Conservation (phyloP, 257 asterid species). For the Datura wrightii region DNA sequence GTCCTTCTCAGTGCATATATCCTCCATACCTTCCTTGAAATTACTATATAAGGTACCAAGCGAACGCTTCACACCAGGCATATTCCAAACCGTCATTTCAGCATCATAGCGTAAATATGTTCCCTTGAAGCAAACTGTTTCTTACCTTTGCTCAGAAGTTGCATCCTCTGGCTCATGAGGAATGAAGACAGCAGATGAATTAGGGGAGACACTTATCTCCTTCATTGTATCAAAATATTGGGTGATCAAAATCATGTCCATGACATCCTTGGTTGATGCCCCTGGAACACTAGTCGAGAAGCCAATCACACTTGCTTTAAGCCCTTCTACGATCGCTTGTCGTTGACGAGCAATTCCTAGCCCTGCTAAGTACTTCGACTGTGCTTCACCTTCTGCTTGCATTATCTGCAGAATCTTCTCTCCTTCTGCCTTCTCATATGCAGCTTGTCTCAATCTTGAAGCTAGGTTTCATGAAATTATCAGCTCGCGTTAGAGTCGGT, state of each 20-base stretch:
- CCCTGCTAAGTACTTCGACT: slow-evolving; percentile 38
- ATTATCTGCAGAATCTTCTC: slow-evolving; percentile 44
- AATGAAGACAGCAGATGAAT: slow-evolving; percentile 39
- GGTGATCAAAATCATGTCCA: slow-evolving; percentile 45
- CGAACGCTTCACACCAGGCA: not conserved
- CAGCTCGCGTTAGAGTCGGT: not conserved
- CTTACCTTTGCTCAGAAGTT: slow-evolving; percentile 36
- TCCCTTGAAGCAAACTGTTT: slow-evolving; percentile 35
- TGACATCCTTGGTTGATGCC: slow-evolving; percentile 40
- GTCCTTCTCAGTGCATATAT: not conserved
- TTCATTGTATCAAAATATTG: slow-evolving; percentile 44
- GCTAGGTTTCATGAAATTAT: slow-evolving; percentile 22
- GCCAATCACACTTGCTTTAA: slow-evolving; percentile 38
- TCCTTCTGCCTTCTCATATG: slow-evolving; percentile 42
- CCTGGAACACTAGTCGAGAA: slow-evolving; percentile 39
- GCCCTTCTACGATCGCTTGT: slow-evolving; percentile 43
- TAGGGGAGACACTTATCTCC: slow-evolving; percentile 42
- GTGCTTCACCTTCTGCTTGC: slow-evolving; percentile 46
- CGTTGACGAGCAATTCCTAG: slow-evolving; percentile 47
- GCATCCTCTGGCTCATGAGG: slow-evolving; percentile 38
- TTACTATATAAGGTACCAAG: not conserved
- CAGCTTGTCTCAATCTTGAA: slow-evolving; percentile 41
- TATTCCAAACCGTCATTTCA: not conserved
- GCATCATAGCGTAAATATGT: not conserved
- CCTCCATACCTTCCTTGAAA: not conserved